phyloP scores from a whole-genome alignment of 495 filamentous ascomycete genomes.

The Thermochaetoides thermophila region DNA sequence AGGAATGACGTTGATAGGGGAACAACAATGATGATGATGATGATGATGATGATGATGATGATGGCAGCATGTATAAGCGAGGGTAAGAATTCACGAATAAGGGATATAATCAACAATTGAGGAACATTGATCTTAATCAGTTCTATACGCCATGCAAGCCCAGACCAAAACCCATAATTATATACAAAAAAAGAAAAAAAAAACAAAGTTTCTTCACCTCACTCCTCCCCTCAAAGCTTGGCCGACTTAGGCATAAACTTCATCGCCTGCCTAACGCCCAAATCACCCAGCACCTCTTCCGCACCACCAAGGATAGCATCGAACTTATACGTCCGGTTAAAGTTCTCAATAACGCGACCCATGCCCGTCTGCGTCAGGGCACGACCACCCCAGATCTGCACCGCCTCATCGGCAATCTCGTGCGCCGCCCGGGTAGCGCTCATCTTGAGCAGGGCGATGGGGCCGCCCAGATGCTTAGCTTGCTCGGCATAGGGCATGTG shows the following conservation, averaged over 20 bases:
- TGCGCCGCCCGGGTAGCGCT: constrained; percentile 60
- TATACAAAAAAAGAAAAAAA: too few relatives aligned
- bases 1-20: too few relatives aligned
- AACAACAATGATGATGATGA: background rate
- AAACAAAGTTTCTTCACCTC: background rate
- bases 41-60: background rate
- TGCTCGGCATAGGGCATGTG: constrained; percentile 71
- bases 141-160: too few relatives aligned
- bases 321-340: constrained; percentile 77
- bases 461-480: constrained; percentile 58
- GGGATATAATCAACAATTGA: too few relatives aligned
- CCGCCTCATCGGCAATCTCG: constrained; percentile 67
- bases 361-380: constrained; percentile 71
- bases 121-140: too few relatives aligned
- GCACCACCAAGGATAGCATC: constrained; percentile 76
- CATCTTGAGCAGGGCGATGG: constrained; percentile 73
- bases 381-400: constrained; percentile 78
- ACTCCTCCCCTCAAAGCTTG: background rate
- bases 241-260: constrained; percentile 73
- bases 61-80: background rate
- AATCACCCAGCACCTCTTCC: constrained; percentile 70
- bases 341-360: constrained; percentile 68
- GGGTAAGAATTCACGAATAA: too few relatives aligned
- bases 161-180: too few relatives aligned
- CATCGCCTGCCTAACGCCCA: constrained; percentile 71